phyloP scores from a whole-genome alignment of 305 asterid genomes.

The Withania somnifera region DNA sequence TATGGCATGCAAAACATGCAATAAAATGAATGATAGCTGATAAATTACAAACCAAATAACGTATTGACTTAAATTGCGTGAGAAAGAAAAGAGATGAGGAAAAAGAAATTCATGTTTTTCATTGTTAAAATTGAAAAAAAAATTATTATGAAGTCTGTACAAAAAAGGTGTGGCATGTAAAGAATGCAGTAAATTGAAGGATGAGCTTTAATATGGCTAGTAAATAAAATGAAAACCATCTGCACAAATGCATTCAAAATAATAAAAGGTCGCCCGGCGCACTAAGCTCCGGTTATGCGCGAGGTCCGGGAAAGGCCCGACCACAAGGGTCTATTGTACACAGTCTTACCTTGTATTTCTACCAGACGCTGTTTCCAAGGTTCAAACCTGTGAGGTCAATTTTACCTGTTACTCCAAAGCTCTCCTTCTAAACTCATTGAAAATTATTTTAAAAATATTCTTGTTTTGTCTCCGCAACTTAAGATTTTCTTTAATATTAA shows the following conservation, averaged over 20 bases:
- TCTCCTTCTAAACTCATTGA: too few relatives aligned
- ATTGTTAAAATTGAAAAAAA: not conserved
- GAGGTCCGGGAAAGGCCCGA: too few relatives aligned
- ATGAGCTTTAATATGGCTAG: not conserved
- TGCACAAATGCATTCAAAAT: not conserved
- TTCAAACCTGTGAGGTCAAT: too few relatives aligned
- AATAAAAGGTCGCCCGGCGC: too few relatives aligned
- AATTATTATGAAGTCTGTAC: not conserved
- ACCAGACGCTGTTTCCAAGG: too few relatives aligned
- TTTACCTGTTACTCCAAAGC: too few relatives aligned
- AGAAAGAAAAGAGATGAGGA: too few relatives aligned
- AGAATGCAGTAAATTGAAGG: not conserved
- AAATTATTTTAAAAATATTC: too few relatives aligned
- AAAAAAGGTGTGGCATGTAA: not conserved
- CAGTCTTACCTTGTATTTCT: too few relatives aligned
- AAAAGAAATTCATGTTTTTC: not conserved
- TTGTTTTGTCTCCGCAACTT: not conserved
- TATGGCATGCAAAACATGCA: not conserved
- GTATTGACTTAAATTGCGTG: not conserved
- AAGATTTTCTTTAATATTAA: not conserved
- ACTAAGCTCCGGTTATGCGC: too few relatives aligned
- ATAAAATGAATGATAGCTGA: not conserved
- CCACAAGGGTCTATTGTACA: too few relatives aligned
- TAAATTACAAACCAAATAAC: not conserved
- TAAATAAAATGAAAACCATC: not conserved